Base-by-base conservation (phyloP, 179 eudicot species). In the Kewa caespitosa region DNA sequence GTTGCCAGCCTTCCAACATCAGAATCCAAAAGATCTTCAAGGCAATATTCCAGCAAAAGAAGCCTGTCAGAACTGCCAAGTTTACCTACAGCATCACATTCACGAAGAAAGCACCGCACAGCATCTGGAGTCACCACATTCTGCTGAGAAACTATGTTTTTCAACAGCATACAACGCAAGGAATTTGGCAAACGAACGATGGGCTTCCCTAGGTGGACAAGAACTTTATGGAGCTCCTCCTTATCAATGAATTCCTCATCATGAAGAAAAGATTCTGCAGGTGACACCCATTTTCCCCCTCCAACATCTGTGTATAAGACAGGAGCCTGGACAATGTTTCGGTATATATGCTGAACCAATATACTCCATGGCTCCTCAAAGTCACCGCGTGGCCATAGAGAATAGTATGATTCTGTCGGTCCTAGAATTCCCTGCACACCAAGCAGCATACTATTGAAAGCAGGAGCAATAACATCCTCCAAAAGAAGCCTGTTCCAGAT, bases 281-380 rank as follows among this genome's bases (percentile, higher is more conserved):
- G 93, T 69, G 93, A 84, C 74, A 89, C 87, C 99, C 99, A 96
- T 82, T 84, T 89, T 39, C 99, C 99, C 60, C 94, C 93, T 74
- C 76, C 90, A 73, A 85, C 83, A 32, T 86, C 81, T 13, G 99
- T 87, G 83, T 87, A 85, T 38, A 94, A 81, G 46, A 96, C 97
- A 38, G 98, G 93, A 63, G 84, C 85, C 77, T 85, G 88, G 73
- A 83, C 80, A 70, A 88, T 74, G 72, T 82, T 84, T 77, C 75
- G 85, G 85, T 90, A 96, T 30, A 94, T 84, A 63, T 89, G 89
- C 78, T 91, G 89, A 34, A 94, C 97, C 71, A 94, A 83, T 80
- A 88, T 82, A 84, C 76, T 90, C 99, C 99, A 96, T 48, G 99
- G 99, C 86, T 96, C 97, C 83, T 96, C 98, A 83, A 96, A 96